Evolutionary conservation across 2,329 filamentous ascomycete genomes (phyloP).

Genomic region (Fusarium mangiferae): DNA sequence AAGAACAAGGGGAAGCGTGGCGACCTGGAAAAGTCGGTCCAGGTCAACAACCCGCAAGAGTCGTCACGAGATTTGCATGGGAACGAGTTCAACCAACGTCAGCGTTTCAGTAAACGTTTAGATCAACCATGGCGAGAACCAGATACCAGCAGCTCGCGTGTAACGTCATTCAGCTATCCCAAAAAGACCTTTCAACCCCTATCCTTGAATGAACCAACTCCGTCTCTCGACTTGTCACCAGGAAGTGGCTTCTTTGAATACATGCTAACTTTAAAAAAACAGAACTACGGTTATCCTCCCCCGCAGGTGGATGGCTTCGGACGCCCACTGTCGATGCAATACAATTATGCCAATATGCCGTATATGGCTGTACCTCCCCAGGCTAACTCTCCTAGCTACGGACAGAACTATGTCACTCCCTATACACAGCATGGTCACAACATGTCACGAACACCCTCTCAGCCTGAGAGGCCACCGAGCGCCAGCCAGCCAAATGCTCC

Average conservation of each 20-base stretch:
- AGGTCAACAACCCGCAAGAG: conserved; percentile 52
- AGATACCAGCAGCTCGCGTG: conserved; percentile 35
- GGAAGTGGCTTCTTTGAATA: conserved; percentile 77
- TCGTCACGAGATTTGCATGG: conserved; percentile 49
- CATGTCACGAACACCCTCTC: conserved; percentile 88
- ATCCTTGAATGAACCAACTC: conserved; percentile 34
- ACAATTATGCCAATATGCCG: conserved; percentile 58
- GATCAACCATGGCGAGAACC: conserved; percentile 49
- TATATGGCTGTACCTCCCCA: conserved; percentile 59
- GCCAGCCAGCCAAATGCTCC: conserved; percentile 69
- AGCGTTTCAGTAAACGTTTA: conserved; percentile 59
- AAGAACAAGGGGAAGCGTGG: conserved; percentile 57
- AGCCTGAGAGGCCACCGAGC: conserved; percentile 76
- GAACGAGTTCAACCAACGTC: conserved; percentile 52
- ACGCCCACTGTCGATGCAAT: conserved; percentile 53
- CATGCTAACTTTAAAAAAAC: conserved; percentile 75
- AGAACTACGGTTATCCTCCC: conserved; percentile 70
- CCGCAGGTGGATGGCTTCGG: conserved; percentile 53
- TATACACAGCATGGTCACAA: conserved; percentile 66
- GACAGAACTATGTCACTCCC: conserved; percentile 56
- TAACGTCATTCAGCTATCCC: conserved; percentile 31
- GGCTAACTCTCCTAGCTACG: conserved; percentile 62
- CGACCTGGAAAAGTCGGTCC: conserved; percentile 59
- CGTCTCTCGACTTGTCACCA: conserved; percentile 70
- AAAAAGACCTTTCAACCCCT: conserved; percentile 21